These are phyloP conservation scores for Fusarium poae DNA, from an alignment of 2,329 filamentous ascomycete species.

Conservation along the genomic window DNA sequence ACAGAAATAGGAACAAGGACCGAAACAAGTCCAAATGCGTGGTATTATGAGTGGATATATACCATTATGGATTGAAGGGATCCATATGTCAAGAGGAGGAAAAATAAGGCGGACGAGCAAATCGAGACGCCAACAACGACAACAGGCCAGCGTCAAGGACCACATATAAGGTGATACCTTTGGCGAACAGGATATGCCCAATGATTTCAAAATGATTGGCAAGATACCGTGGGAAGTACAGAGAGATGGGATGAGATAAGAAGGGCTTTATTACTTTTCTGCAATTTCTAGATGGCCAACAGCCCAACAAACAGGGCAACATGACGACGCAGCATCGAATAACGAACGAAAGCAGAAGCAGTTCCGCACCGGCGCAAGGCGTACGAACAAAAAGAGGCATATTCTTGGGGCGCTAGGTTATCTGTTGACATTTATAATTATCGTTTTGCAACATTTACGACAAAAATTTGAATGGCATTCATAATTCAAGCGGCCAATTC, in stretches of 20 bases:
- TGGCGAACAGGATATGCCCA: constrained; percentile 40
- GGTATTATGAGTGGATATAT: constrained; percentile 54
- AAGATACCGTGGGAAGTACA: constrained; percentile 42
- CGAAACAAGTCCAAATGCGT: constrained; percentile 56
- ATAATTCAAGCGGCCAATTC: constrained; percentile 14
- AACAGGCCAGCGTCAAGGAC: constrained; percentile 37
- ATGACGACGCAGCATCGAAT: constrained; percentile 53
- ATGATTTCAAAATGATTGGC: constrained; percentile 45
- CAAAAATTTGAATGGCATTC: constrained; percentile 36
- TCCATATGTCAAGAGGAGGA: constrained; percentile 34
- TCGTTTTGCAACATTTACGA: constrained; percentile 43
- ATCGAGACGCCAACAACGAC: constrained; percentile 31
- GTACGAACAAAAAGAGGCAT: constrained; percentile 56
- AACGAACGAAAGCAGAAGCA: constrained; percentile 52
- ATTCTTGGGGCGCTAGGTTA: constrained; percentile 55
- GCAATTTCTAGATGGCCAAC: constrained; percentile 48
- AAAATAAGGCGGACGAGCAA: constrained; percentile 31
- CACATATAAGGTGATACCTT: constrained; percentile 43
- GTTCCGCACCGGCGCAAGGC: constrained; percentile 57
- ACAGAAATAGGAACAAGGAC: constrained; percentile 53
- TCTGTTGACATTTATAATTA: constrained; percentile 54
- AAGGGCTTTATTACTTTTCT: constrained; percentile 46
- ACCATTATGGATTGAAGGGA: constrained; percentile 5
- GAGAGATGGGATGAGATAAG: constrained; percentile 30
- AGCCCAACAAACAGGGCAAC: constrained; percentile 47